phyloP scores from a whole-genome alignment of 2,329 filamentous ascomycete genomes.

The Leptosphaerulina australis region DNA sequence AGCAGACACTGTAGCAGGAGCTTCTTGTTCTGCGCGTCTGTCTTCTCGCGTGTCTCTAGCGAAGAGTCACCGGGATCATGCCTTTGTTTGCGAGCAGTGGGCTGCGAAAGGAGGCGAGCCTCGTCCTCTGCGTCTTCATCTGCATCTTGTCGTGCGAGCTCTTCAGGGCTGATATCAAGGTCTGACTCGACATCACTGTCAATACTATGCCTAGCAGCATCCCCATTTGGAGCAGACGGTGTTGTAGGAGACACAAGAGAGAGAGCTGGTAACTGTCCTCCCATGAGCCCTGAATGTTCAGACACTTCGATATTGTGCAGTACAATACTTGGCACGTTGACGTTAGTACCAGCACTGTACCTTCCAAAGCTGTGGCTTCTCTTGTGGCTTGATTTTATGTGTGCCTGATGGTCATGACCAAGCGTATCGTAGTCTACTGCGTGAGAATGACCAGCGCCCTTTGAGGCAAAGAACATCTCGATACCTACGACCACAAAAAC shows the following conservation, averaged over 20 bases:
- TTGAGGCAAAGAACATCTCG: conserved; percentile 86
- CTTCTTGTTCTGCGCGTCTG: conserved; percentile 60
- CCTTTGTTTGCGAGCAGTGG: conserved; percentile 27
- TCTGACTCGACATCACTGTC: conserved; percentile 43
- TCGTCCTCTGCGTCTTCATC: conserved; percentile 39
- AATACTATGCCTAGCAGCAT: conserved; percentile 15
- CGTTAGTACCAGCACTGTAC: conserved; percentile 35
- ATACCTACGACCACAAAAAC: conserved; percentile 74
- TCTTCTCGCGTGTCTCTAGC: conserved; percentile 33
- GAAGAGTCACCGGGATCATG: conserved; percentile 18
- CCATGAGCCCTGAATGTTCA: conserved; percentile 38
- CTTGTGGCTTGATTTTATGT: conserved; percentile 33
- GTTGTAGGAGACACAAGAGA: conserved; percentile 33
- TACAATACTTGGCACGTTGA: conserved; percentile 38
- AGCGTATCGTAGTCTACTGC: conserved; percentile 58
- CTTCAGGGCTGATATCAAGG: conserved; percentile 44
- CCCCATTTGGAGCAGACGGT: conserved; percentile 16
- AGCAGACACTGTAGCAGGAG: conserved; percentile 75
- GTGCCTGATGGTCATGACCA: conserved; percentile 26
- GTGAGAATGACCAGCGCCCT: conserved; percentile 66
- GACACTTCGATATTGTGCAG: conserved; percentile 42
- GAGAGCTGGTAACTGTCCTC: conserved; percentile 42
- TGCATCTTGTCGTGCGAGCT: conserved; percentile 39
- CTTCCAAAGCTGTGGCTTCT: conserved; percentile 43
- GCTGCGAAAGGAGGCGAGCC: conserved; percentile 39